phyloP scores from a whole-genome alignment of 2,329 filamentous ascomycete species.

The Neonectria hederae region DNA sequence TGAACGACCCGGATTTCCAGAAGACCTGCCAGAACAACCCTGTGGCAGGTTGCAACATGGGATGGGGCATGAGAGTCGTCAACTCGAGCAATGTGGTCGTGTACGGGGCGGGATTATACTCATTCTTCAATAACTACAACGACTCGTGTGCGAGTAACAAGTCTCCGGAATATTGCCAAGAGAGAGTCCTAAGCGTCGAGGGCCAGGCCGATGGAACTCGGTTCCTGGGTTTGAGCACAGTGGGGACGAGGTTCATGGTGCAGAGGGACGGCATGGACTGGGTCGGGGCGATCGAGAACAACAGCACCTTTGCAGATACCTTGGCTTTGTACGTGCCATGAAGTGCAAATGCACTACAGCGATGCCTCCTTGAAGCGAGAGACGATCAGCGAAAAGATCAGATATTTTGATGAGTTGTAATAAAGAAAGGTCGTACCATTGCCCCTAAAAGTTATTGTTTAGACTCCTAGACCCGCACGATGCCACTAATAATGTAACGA shows the following conservation, averaged over 20 bases:
- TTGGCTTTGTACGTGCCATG: conserved; percentile 41
- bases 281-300: conserved; percentile 37
- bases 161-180: conserved; percentile 57
- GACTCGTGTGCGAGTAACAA: conserved; percentile 56
- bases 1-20: conserved; percentile 43
- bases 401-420: not conserved
- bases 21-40: conserved; percentile 55
- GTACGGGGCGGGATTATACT: conserved; percentile 74
- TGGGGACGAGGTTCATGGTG: conserved; percentile 42
- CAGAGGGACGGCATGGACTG: conserved; percentile 35
- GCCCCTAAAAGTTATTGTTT: not conserved
- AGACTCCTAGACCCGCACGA: conserved; percentile 19
- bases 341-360: conserved; percentile 13
- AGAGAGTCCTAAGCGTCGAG: conserved; percentile 50
- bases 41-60: conserved; percentile 59
- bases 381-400: not conserved
- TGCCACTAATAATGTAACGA: not conserved
- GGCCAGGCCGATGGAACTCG: conserved; percentile 31
- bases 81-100: conserved; percentile 63
- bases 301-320: conserved; percentile 45
- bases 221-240: conserved; percentile 43
- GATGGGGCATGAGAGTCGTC: conserved; percentile 73
- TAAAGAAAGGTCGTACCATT: not conserved
- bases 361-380: not conserved
- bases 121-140: conserved; percentile 73